Base-by-base conservation (phyloP, 441 rosid species). In the Euphorbia schlechtendalii region DNA sequence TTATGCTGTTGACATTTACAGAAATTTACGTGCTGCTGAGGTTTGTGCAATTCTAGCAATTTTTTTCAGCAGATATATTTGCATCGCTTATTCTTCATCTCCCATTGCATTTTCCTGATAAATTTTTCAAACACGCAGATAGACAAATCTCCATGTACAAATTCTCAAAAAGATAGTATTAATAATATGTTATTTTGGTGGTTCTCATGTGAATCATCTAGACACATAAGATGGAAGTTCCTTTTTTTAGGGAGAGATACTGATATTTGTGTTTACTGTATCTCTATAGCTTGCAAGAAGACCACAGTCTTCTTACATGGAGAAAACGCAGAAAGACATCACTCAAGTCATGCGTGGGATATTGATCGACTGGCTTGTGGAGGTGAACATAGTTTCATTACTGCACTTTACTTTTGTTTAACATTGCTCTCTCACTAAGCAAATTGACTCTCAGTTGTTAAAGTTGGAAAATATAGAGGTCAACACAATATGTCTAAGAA, bases 291-390 rank as follows among this genome's bases (percentile, higher is more conserved):
- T 85, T 78, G 79, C 76, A 49, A 79, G 77, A 43, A 82, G 92
- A 59, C 87, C 94, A 64, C 69, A 77, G 61, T 74, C 82, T 40
- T 67, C 72, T 66, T 92, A 83, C 73, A 90, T 87, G 96, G 96
- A 82, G 79, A 64, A 63, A 14, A 61, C 85, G 76, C 96, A 90
- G 81, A 80, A 55, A 65, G 98, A 90, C 71, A 84, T 92, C 64
- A 76, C 79, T 57, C 85, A 88, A 60, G 71, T 53, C 77, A 92
- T 92, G 98, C 81, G 96, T 18, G 86, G 81, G 70, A 84, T 89
- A 70, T 77, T 89, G 62, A 74, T 92, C 71, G 97, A 88, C 71
- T 92, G 97, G 97, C 88, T 92, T 66, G 91, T 92, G 64, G 97
- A 92, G 94, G 98, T 88, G 70, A 69, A 82, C 72, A 25, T 36